Conservation (phyloP, 2,329 filamentous ascomycete species). For the Ophiostoma quercus region DNA sequence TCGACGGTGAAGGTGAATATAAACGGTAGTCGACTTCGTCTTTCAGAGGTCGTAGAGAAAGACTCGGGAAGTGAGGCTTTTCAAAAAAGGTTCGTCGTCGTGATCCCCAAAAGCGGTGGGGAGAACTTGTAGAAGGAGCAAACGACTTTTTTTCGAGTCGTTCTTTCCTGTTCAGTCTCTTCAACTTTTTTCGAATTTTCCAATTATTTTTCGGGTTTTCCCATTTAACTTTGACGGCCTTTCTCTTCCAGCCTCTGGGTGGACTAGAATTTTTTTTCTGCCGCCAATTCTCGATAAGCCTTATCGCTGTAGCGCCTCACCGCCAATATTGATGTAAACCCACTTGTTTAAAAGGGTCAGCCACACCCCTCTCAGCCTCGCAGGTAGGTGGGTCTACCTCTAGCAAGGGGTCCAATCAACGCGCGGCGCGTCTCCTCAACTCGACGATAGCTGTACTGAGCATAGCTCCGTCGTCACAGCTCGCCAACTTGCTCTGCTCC, state of each 20-base stretch:
- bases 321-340: neutral
- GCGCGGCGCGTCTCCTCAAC: constrained; percentile 20
- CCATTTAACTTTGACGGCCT: constrained; percentile 29
- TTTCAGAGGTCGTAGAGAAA: neutral
- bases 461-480: constrained; percentile 11
- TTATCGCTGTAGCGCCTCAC: constrained; percentile 18
- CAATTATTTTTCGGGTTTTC: constrained; percentile 15
- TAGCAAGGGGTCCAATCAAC: constrained; percentile 18
- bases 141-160: constrained; percentile 10
- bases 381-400: neutral
- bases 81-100: constrained; percentile 14
- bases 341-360: neutral
- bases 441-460: neutral
- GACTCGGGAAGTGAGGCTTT: neutral
- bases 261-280: constrained; percentile 26
- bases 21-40: neutral
- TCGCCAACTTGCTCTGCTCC: neutral
- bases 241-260: constrained; percentile 18
- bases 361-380: constrained; percentile 16
- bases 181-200: constrained; percentile 19
- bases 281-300: constrained; percentile 17
- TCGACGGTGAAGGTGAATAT: neutral
- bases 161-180: constrained; percentile 8
- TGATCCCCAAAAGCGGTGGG: constrained; percentile 19
- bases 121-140: constrained; percentile 2